Evolutionary conservation across 2,329 filamentous ascomycete genomes (phyloP), one percentile per base, ranked within the genome.

Genomic region (Helotiales sp.): DNA sequence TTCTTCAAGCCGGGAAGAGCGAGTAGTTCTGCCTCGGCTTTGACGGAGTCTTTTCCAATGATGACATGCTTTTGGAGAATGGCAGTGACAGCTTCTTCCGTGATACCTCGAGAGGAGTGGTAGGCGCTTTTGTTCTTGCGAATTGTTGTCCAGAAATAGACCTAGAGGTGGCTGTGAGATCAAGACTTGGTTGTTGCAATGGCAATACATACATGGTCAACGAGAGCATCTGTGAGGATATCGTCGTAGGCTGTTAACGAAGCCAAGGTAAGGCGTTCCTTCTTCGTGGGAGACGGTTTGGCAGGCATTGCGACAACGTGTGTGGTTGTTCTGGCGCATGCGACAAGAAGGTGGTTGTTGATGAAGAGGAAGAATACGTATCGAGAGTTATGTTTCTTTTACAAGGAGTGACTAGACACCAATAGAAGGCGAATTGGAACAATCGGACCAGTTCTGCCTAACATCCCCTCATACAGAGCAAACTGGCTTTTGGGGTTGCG

Each of bases 211-310:
- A 97, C 93, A 77, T 93, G 91, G 75, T 99, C 95, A 60, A 99
- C 87, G 53, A 99, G 85, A 66, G 91, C 90, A 81, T 99, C 95
- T 7, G 95, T 99, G 62, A 96, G 80, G 64, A 98, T 87, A 75
- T 99, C 95, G 76, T 99, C 95, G 78, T 98, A 98, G 50, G 89
- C 88, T 30, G 92, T 89, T 69, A 99, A 79, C 79, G 96, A 93
- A 60, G 88, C 86, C 67, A 98, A 80, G 7, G 92, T 96, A 67
- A 99, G 81, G 61, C 86, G 85, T 71, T 89, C 86, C 77, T 82
- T 89, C 74, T 88, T 84, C 60, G 77, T 64, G 63, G 76, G 67
- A 70, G 75, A 74, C 72, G 72, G 70, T 66, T 74, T 74, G 54
- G 77, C 69, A 58, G 78, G 67, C 76, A 78, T 78, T 60, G 52